Evolutionary conservation across 2,329 filamentous ascomycete species (phyloP), one percentile per base, ranked within the genome.

Genomic region (Cercospora janseana): DNA sequence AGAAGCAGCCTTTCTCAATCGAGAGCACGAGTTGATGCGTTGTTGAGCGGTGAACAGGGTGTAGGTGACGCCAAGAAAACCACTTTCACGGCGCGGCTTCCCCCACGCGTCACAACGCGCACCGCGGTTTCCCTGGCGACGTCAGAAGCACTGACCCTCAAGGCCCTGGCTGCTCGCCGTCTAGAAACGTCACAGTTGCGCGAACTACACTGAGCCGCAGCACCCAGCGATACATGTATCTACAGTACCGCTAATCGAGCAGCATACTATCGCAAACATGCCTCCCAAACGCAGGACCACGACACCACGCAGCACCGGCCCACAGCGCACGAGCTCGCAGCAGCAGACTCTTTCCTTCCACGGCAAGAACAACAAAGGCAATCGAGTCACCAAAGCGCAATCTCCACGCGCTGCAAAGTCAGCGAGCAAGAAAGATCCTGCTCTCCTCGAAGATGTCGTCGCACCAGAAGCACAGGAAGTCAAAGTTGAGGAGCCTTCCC

Each of bases 321-420:
- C 74, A n/a, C 49, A 51, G 44, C 51, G 51, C 49, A 44, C 37
- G 26, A 34, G 23, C 12, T 77, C 75, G 24, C 60, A 60, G 34
- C 80, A 83, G 67, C 72, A 78, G 6, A 83, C 78, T n/a, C 78
- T 86, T 59, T 79, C 81, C 29, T 86, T 86, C 71, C 76, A 80
- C 59, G 71, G 73, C 54, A 72, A 75, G 47, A 46, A 55, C 44
- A 72, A 75, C 28, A 34, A 46, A 21, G 40, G n/a, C 24, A 61
- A 58, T 53, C 58, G 58, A 52, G 74, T 85, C 59, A 83, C 80
- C 47, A 86, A 86, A 67, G 71, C 79, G 10, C 63, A 72, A 31
- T 68, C 68, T 51, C 49, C 65, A 54, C 44, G 70, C 32, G 64
- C 52, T 62, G 57, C 60, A 18, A 49, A 43, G 51, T 53, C n/a